A percentile compares a stretch with the other conserved stretches of the same genome.
Conservation (phyloP, 768 basidiomycete species). For the Suillus sp. region DNA sequence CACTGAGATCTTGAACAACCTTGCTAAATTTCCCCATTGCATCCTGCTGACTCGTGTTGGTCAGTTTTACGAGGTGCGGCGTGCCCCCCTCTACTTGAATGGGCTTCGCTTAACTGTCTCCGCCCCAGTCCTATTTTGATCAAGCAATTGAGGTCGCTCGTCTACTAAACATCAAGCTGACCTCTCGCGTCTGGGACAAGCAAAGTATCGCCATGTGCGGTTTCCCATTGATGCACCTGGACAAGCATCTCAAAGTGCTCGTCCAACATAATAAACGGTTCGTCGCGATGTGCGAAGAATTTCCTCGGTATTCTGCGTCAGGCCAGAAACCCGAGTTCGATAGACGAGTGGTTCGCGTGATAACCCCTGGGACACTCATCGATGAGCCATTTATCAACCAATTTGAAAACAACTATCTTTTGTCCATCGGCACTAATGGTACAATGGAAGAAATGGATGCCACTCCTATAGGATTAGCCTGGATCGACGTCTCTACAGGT, state of each 20-base stretch:
- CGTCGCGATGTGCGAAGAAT: constrained; percentile 95
- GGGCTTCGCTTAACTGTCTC: constrained; percentile 13
- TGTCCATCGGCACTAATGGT: constrained; percentile 54
- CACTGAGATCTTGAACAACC: constrained; percentile 68
- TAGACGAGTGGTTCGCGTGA: constrained; percentile 80
- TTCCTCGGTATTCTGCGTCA: constrained; percentile 48
- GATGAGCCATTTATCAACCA: constrained; percentile 88
- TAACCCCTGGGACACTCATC: constrained; percentile 93
- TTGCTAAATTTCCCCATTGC: constrained; percentile 81
- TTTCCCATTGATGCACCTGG: constrained; percentile 83
- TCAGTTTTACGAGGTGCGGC: constrained; percentile 87
- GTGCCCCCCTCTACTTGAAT: constrained; percentile 3
- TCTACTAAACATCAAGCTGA: constrained; percentile 81
- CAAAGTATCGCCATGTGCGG: constrained; percentile 82
- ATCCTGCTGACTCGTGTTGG: constrained; percentile 90
- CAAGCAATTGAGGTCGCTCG: constrained; percentile 80
- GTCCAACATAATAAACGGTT: constrained; percentile 83
- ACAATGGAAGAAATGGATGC: constrained; percentile 7
- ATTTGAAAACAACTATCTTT: constrained; percentile 87
- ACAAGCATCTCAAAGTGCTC: constrained; percentile 83
- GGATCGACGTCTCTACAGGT: constrained; percentile 94
- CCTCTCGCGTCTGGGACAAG: constrained; percentile 73
- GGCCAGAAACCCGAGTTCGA: constrained; percentile 67
- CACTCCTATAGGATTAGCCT: constrained; percentile 69
- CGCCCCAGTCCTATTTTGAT: constrained; percentile 83